phyloP scores from a whole-genome alignment of 1,284 basidiomycete genomes.

The Ustilago loliicola region DNA sequence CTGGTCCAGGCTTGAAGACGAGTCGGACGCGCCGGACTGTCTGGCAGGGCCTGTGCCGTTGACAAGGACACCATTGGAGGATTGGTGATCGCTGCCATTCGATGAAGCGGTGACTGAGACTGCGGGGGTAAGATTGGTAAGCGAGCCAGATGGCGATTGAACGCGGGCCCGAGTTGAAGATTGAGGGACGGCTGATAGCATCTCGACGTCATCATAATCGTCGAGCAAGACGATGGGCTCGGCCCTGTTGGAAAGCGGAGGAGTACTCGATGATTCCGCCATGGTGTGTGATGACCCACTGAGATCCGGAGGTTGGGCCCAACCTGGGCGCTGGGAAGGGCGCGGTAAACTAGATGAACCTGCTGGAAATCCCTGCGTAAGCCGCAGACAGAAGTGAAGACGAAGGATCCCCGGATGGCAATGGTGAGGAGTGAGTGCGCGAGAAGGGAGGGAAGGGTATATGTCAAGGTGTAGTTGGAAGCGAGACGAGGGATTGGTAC shows the following conservation, averaged over 20 bases:
- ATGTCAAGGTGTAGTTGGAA: neutral
- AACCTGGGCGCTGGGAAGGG: neutral
- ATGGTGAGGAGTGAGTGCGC: neutral
- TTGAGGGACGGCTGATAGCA: neutral
- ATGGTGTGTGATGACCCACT: constrained; percentile 1
- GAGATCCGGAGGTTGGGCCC: neutral
- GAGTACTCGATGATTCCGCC: constrained; percentile 17
- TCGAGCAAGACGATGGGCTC: constrained; percentile 31
- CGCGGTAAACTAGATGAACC: neutral
- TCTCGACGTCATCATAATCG: constrained; percentile 27
- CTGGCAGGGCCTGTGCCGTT: neutral
- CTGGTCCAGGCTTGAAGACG: constrained; percentile 11
- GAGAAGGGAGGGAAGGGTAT: neutral
- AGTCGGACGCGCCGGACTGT: neutral
- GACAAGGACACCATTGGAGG: neutral
- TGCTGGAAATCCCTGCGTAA: too few species aligned
- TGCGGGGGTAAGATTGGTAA: constrained; percentile 38
- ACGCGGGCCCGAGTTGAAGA: neutral
- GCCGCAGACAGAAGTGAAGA: too few species aligned
- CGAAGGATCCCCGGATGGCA: too few species aligned
- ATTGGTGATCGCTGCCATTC: constrained; percentile 9
- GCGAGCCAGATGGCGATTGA: constrained; percentile 15
- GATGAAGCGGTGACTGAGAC: constrained; percentile 33
- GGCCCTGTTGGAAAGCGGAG: constrained; percentile 3
- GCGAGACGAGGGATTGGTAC: neutral